Percentiles rank a stretch among this genome's conserved stretches.
Evolutionary conservation across 2,329 filamentous ascomycete genomes (phyloP).

Genomic region (Stagonosporopsis rhizophila): DNA sequence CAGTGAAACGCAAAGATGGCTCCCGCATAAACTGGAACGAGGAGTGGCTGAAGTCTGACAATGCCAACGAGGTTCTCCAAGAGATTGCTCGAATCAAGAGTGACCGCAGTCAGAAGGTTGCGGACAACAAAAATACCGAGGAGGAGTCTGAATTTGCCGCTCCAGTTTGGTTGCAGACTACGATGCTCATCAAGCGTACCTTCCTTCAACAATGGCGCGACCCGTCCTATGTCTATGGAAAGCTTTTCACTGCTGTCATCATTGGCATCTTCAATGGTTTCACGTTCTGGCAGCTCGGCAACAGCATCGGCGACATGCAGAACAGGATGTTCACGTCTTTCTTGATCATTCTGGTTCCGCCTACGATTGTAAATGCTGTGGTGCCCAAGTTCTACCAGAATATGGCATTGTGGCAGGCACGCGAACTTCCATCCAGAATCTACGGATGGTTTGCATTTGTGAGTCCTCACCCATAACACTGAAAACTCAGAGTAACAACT

Average conservation of each 20-base stretch:
- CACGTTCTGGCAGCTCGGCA: slow-evolving; percentile 75
- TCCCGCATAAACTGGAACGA: slow-evolving; percentile 74
- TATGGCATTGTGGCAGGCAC: slow-evolving; percentile 73
- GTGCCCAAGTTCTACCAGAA: slow-evolving; percentile 81
- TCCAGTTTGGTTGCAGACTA: slow-evolving; percentile 67
- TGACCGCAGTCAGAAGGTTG: slow-evolving; percentile 60
- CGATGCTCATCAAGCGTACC: slow-evolving; percentile 71
- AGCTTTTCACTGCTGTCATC: slow-evolving; percentile 74
- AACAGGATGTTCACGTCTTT: slow-evolving; percentile 79
- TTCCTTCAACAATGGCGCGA: slow-evolving; percentile 79
- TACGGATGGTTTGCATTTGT: slow-evolving; percentile 78
- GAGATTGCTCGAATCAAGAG: slow-evolving; percentile 72
- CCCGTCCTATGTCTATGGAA: slow-evolving; percentile 77
- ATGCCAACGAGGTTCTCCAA: slow-evolving; percentile 64
- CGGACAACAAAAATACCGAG: slow-evolving; percentile 18
- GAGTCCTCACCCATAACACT: not conserved
- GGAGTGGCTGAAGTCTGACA: slow-evolving; percentile 72
- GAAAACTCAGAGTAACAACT: not conserved
- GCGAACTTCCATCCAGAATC: slow-evolving; percentile 76
- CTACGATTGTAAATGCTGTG: slow-evolving; percentile 74
- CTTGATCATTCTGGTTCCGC: slow-evolving; percentile 65
- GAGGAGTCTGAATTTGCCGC: slow-evolving; percentile 69
- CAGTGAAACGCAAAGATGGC: slow-evolving; percentile 60
- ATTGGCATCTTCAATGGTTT: slow-evolving; percentile 81
- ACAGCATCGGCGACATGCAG: slow-evolving; percentile 72